Evolutionary conservation across 2,329 filamentous ascomycete genomes (phyloP).

Genomic region (Colletotrichum sansevieriae): DNA sequence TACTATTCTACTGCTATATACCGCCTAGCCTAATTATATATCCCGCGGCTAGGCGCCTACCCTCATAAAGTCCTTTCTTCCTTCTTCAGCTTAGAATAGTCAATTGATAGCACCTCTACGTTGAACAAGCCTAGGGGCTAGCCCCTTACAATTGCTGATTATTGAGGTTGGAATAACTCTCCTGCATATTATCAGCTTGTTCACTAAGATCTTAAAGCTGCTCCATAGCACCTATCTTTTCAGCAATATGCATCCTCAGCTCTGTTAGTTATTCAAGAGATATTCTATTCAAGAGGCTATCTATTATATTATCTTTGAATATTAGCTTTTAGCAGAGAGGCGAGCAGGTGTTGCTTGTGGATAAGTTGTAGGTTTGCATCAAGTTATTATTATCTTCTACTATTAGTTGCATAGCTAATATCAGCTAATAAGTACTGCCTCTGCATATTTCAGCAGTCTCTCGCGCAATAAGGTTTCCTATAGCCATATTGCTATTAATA

Average conservation of each 20-base stretch:
- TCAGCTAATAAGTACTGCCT: not conserved
- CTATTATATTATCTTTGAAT: not conserved
- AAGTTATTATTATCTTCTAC: not conserved
- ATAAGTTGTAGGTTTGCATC: not conserved
- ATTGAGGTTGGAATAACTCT: not conserved
- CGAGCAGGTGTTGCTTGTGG: not conserved
- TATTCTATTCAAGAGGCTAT: not conserved
- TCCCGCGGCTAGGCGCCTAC: not conserved
- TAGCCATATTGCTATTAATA: not conserved
- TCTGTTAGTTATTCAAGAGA: not conserved
- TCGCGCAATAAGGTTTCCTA: not conserved
- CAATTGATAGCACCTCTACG: too few species aligned
- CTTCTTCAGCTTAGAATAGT: too few species aligned
- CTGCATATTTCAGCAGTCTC: not conserved
- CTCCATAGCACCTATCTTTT: not conserved
- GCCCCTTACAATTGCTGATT: not conserved
- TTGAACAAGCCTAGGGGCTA: too few species aligned
- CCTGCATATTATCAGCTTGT: not conserved
- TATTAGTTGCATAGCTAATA: not conserved
- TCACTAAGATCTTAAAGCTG: not conserved
- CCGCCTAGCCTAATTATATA: not conserved
- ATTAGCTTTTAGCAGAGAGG: not conserved
- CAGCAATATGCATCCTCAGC: not conserved
- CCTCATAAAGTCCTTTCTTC: not conserved
- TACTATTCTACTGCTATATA: not conserved